Conservation (phyloP, 2,329 filamentous ascomycete species). For the Metarhizium guizhouense region DNA sequence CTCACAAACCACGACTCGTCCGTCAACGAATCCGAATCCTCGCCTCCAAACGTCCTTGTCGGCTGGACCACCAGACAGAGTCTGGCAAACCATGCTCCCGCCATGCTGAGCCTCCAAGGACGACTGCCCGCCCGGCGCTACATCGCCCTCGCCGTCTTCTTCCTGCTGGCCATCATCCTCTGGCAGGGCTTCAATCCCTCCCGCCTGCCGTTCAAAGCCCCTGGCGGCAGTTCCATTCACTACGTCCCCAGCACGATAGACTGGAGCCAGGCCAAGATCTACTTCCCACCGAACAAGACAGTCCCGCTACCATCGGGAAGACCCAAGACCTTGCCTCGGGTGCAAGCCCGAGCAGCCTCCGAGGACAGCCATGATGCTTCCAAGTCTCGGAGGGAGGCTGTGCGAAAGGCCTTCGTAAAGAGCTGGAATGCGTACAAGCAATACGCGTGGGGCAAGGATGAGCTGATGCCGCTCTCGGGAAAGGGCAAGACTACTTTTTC, state of each 20-base stretch:
- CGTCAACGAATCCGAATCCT: too few relatives aligned
- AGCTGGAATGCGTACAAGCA: slow-evolving; percentile 44
- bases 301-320: slow-evolving; percentile 25
- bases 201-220: slow-evolving; percentile 11
- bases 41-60: neutral
- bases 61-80: neutral
- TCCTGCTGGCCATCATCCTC: slow-evolving; percentile 18
- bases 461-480: slow-evolving; percentile 41
- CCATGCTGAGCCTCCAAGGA: slow-evolving; percentile 23
- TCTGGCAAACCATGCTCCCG: slow-evolving; percentile 1
- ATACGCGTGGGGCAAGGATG: slow-evolving; percentile 48
- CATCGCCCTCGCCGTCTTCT: slow-evolving; percentile 18
- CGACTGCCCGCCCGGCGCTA: slow-evolving; percentile 25
- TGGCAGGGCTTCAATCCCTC: slow-evolving; percentile 16
- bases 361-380: slow-evolving; percentile 28
- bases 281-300: slow-evolving; percentile 22
- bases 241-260: slow-evolving; percentile 29
- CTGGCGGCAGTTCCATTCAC: slow-evolving; percentile 15
- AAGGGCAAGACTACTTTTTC: slow-evolving; percentile 38
- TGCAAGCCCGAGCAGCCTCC: slow-evolving; percentile 27
- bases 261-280: slow-evolving; percentile 25
- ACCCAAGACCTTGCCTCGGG: slow-evolving; percentile 29
- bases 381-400: slow-evolving; percentile 24
- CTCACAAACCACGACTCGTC: too few relatives aligned
- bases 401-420: slow-evolving; percentile 31